phyloP scores from a whole-genome alignment of 129 eudicot species.

The Tagetes patula region DNA sequence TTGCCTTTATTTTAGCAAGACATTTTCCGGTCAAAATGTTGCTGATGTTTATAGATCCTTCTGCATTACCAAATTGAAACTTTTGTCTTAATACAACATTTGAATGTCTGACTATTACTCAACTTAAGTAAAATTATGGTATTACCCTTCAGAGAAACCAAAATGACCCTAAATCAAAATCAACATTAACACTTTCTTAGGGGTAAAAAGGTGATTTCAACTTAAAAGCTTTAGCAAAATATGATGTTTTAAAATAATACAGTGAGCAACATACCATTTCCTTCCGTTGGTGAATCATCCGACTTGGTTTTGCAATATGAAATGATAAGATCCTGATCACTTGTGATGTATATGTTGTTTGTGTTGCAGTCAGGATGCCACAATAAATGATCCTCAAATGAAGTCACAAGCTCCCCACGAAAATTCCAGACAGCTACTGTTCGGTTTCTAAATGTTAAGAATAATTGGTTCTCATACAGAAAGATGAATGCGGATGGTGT shows the following conservation, averaged over 20 bases:
- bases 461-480: slow-evolving; percentile 79
- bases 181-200: neutral
- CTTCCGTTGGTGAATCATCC: slow-evolving; percentile 63
- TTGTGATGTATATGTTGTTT: slow-evolving; percentile 86
- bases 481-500: slow-evolving; percentile 95
- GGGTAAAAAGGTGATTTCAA: neutral
- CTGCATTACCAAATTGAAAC: slow-evolving; percentile 43
- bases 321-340: slow-evolving; percentile 93
- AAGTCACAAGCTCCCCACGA: slow-evolving; percentile 93
- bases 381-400: slow-evolving; percentile 88
- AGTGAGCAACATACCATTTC: slow-evolving; percentile 44
- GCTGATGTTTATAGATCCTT: slow-evolving; percentile 89
- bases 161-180: neutral
- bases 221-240: neutral
- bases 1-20: slow-evolving; percentile 76
- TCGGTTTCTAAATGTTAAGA: slow-evolving; percentile 85
- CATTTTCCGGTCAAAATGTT: slow-evolving; percentile 91
- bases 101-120: too few species aligned
- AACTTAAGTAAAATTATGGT: neutral
- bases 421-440: slow-evolving; percentile 96
- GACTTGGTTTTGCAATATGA: slow-evolving; percentile 89
- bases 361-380: slow-evolving; percentile 99
- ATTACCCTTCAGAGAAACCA: too few species aligned
- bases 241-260: neutral
- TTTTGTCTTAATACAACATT: too few species aligned